phyloP scores from a whole-genome alignment of 164 flowering plant genomes.

The Protea cynaroides region DNA sequence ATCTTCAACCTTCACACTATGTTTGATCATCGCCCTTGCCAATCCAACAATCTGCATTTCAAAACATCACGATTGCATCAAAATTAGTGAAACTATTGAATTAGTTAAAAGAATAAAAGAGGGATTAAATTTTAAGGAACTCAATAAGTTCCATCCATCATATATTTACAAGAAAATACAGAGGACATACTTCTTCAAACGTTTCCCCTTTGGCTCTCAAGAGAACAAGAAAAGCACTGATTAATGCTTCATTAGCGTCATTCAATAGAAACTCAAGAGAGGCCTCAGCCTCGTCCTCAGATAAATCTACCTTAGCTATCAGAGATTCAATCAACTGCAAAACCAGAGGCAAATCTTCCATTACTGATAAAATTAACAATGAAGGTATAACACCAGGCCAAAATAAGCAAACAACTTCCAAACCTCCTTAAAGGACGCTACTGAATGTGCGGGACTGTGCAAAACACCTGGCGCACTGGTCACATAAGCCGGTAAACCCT shows the following conservation, averaged over 20 bases:
- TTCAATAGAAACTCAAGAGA: slow-evolving; percentile 59
- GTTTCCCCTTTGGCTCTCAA: slow-evolving; percentile 97
- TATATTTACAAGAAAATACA: background rate
- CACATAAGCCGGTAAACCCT: background rate
- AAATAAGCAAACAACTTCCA: background rate
- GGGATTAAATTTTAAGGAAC: too few relatives aligned
- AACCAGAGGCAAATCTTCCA: background rate
- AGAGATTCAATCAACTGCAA: slow-evolving; percentile 68
- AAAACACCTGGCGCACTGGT: background rate
- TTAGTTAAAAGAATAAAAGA: background rate
- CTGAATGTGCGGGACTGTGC: slow-evolving; percentile 2
- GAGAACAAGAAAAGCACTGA: slow-evolving; percentile 85
- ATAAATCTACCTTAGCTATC: slow-evolving; percentile 62
- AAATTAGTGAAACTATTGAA: background rate
- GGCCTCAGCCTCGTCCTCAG: slow-evolving; percentile 74
- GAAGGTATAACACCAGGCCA: background rate
- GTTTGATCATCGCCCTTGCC: slow-evolving; percentile 80
- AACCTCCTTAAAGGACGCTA: slow-evolving; percentile 16
- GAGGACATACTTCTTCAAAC: slow-evolving; percentile 59
- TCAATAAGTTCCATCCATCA: background rate
- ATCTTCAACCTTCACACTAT: slow-evolving; percentile 69
- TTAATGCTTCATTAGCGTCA: slow-evolving; percentile 68
- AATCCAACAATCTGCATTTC: slow-evolving; percentile 68
- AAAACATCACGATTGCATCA: background rate
- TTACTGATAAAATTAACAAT: background rate